Base-by-base conservation (phyloP, 176 grass and related monocot species). In the Eragrostis nindensis region DNA sequence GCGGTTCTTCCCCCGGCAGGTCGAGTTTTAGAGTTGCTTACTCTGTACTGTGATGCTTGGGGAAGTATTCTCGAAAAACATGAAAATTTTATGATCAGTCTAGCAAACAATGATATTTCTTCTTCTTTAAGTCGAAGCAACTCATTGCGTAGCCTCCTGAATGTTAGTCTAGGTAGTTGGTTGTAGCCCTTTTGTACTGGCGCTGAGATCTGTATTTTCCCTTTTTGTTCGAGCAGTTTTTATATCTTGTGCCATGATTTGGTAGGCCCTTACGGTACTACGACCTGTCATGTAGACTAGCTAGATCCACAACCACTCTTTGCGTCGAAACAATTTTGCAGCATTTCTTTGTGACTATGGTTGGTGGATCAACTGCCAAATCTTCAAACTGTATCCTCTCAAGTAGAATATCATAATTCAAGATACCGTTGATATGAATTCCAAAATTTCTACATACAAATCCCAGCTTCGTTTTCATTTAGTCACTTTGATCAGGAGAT, bases 121-220 rank as follows among this genome's bases (percentile, higher is more conserved):
- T 83, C 62, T 29, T 50, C 83, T 86, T 86, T 21, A 66, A 80
- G 86, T 41, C 13, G 65, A 92, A 88, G 89, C 55, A 21, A 80
- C 83, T n/a, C 75, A 18, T 76, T 45, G 74, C n/a, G 36, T 71
- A 57, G 70, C 45, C 8, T 54, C 24, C 19, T n/a, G 42, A 50
- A 45, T 36, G 82, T 62, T 61, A 43, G 68, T 46, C 12, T 45
- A 60, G 67, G 18, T 80, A 3, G 76, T 70, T 76, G 63, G 76
- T 64, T 75, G 55, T 56, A 64, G 26, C 40, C 48, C 38, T 79
- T 84, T 76, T 75, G 49, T 76, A 53, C 22, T 69, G 73, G 50
- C 45, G 7, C n/a, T 60, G 62, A 82, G 66, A 69, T 62, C 55
- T 78, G 52, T 32, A 85, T 41, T 3, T 7, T 39, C 2, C 21